Evolutionary conservation across 768 basidiomycete genomes (phyloP).

Genomic region (Chalciporus pseudorubinellus): DNA sequence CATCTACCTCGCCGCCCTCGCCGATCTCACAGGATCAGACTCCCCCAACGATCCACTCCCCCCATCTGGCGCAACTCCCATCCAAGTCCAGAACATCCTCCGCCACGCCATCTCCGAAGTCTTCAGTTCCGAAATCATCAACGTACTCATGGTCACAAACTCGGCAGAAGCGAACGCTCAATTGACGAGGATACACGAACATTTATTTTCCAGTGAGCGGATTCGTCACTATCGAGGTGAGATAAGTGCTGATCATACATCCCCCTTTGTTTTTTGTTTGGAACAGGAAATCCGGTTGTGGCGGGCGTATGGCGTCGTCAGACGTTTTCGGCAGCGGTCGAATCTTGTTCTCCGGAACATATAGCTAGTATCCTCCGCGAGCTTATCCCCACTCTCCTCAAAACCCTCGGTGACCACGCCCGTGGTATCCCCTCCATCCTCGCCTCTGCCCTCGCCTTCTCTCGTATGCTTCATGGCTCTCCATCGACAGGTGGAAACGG

Average conservation of each 20-base stretch:
- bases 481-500: conserved; percentile 44
- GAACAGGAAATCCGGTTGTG: conserved; percentile 78
- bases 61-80: conserved; percentile 46
- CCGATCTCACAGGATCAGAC: conserved; percentile 50
- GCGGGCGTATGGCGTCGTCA: conserved; percentile 88
- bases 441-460: conserved; percentile 74
- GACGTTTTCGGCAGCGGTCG: conserved; percentile 85
- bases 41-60: conserved; percentile 39
- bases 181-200: conserved; percentile 83
- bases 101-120: conserved; percentile 79
- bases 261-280: too few species aligned
- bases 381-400: conserved; percentile 64
- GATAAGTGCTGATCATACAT: background rate
- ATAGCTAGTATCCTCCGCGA: conserved; percentile 64
- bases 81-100: conserved; percentile 76
- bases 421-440: conserved; percentile 56
- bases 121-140: conserved; percentile 73
- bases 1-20: conserved; percentile 57
- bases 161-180: conserved; percentile 82
- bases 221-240: too few species aligned
- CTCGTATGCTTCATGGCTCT: conserved; percentile 82
- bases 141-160: conserved; percentile 84
- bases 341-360: conserved; percentile 71
- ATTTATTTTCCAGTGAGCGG: conserved; percentile 71
- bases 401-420: conserved; percentile 43